A percentile compares a stretch with the other conserved stretches of the same genome.
Evolutionary conservation across 1,284 basidiomycete species (phyloP).

Genomic region (Trametes hirsuta): DNA sequence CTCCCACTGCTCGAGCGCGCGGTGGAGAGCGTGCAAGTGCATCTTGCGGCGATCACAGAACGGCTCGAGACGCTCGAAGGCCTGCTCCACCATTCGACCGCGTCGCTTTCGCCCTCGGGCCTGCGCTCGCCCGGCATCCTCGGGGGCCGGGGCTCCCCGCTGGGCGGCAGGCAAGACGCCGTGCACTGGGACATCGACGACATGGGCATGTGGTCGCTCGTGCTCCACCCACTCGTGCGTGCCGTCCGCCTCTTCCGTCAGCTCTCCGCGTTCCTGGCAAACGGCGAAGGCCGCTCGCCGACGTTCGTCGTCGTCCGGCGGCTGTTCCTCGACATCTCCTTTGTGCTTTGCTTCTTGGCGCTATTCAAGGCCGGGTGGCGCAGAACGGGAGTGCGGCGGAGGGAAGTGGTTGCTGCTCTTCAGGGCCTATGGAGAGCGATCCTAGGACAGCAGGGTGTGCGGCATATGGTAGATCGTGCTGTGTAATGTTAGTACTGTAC

Average conservation of each 20-base stretch:
- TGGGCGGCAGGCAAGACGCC: constrained; percentile 33
- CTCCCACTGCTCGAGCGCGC: constrained; percentile 61
- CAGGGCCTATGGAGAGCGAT: constrained; percentile 71
- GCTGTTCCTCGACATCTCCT: constrained; percentile 74
- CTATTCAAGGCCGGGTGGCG: constrained; percentile 64
- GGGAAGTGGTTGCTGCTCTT: constrained; percentile 67
- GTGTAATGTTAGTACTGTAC: constrained; percentile 20
- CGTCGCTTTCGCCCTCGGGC: constrained; percentile 30
- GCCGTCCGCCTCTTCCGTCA: constrained; percentile 50
- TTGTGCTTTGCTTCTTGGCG: constrained; percentile 61
- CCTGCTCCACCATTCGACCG: constrained; percentile 39
- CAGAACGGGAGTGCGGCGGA: constrained; percentile 65
- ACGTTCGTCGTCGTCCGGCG: constrained; percentile 67
- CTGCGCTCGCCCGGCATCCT: constrained; percentile 14
- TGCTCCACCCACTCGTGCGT: constrained; percentile 63
- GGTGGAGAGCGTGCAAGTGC: constrained; percentile 85
- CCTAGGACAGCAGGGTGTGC: constrained; percentile 53
- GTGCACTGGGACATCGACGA: constrained; percentile 70
- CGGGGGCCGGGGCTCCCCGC: constrained; percentile 41
- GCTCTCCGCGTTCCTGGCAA: constrained; percentile 57
- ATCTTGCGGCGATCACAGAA: constrained; percentile 88
- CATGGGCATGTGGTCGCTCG: constrained; percentile 77
- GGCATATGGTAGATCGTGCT: constrained; percentile 52
- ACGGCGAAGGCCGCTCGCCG: constrained; percentile 61
- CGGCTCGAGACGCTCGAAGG: constrained; percentile 78